Base-by-base conservation (phyloP, 257 asterid species). In the Thymus quinquecostatus region DNA sequence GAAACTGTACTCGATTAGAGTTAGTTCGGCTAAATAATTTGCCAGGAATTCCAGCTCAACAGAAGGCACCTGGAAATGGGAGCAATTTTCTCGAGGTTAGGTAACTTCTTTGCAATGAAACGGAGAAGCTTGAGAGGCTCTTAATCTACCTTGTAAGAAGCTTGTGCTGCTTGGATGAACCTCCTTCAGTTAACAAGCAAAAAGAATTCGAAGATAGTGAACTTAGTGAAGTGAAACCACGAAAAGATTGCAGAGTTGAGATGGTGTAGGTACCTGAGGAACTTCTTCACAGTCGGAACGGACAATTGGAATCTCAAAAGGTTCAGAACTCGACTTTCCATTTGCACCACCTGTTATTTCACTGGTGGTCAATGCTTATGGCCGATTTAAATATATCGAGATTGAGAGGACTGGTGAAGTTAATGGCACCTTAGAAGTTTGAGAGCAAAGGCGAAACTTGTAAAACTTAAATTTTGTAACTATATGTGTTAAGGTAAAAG, bases 91-190 rank as follows among this genome's bases (percentile, higher is more conserved):
- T 11, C 66, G 41, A 61, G 67, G 62, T 21, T 50, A 66, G 56
- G 48, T 73, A 58, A 73, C 55, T 77, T 74, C 30, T 66, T 76
- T 71, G n/a, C 49, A 66, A 48, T 60, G 45, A 13, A 64, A 11
- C 44, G 30, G 49, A 70, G 21, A 47, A 50, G 64, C 44, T 65
- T 6, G 8, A 33, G 60, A 77, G 63, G 28, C 40, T 62, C 75
- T 33, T 48, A 45, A 1, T 49, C 69, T 82, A 95, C 98, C 95
- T 88, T 71, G 53, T 80, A 90, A 68, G 90, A 90, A 77, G 77
- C 85, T 69, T 92, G 99, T 64, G 99, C 98, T 77, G 99, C 98
- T 86, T 90, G 99, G 81, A 92, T 80, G 81, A 87, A 95, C 85
- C 99, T 86, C 97, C 99, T 95, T 74, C n/a, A 70, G 54, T 74